These are phyloP conservation scores for Halophytophthora polymorphica DNA, from an alignment of 352 stramenopile species.

Conservation along the genomic window DNA sequence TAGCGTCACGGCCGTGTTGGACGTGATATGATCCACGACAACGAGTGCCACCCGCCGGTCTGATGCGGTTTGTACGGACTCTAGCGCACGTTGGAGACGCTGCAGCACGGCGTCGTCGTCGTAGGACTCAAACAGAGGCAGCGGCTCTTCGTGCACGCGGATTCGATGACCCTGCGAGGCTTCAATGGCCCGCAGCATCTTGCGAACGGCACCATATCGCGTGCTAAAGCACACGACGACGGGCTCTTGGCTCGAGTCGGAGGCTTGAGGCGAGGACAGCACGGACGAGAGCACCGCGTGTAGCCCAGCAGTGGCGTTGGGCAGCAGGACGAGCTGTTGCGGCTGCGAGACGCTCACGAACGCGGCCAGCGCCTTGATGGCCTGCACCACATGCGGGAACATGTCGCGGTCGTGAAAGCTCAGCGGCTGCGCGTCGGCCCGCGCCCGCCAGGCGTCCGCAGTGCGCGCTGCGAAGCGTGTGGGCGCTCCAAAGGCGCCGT, in stretches of 20 bases:
- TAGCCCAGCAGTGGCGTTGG: slow-evolving; percentile 89
- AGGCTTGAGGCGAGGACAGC: slow-evolving; percentile 8
- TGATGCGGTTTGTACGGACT: slow-evolving; percentile 18
- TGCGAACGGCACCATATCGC: slow-evolving; percentile 91
- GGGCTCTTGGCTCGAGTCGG: slow-evolving; percentile 9
- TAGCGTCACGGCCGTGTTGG: slow-evolving; percentile 89
- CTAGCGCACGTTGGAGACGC: slow-evolving; percentile 32
- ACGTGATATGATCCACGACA: slow-evolving; percentile 93
- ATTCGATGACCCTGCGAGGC: slow-evolving; percentile 7
- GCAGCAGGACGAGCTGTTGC: slow-evolving; percentile 70
- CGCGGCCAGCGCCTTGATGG: slow-evolving; percentile 67
- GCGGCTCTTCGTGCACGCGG: slow-evolving; percentile 50
- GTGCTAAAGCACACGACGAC: slow-evolving; percentile 78
- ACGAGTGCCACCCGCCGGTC: slow-evolving; percentile 56
- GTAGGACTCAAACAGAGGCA: slow-evolving; percentile 63
- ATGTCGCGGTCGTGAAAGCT: slow-evolving; percentile 91
- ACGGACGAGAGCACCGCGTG: slow-evolving; percentile 80
- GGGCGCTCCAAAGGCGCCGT: slow-evolving; percentile 90
- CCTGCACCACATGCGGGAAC: slow-evolving; percentile 85
- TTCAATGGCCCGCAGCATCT: slow-evolving; percentile 76
- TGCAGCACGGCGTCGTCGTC: slow-evolving; percentile 49
- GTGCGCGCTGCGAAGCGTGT: slow-evolving; percentile 64
- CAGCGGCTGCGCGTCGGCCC: slow-evolving; percentile 88
- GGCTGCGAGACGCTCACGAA: slow-evolving; percentile 56
- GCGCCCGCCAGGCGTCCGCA: slow-evolving; percentile 68